Percentiles rank a stretch among this genome's conserved stretches.
Evolutionary conservation across 192 early-diverging fungal species (phyloP).

Genomic region (Chytriomyces sp.): DNA sequence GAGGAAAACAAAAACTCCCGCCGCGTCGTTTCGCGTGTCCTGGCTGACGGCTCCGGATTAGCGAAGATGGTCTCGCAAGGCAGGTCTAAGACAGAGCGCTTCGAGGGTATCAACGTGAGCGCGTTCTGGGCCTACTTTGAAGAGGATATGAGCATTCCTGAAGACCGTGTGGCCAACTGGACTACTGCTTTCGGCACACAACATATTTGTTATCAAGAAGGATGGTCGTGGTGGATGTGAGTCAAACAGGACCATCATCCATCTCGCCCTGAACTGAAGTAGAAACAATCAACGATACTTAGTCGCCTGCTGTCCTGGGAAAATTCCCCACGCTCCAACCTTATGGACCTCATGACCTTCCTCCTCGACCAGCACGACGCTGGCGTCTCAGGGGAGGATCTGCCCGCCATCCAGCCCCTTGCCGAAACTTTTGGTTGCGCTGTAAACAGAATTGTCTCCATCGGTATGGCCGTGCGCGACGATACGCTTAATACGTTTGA

Average conservation of each 20-base stretch:
- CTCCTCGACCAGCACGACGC: slow-evolving; percentile 18
- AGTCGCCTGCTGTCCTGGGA: slow-evolving; percentile 28
- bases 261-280: too few relatives aligned
- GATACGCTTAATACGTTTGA: background rate
- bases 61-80: background rate
- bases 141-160: slow-evolving; percentile 2
- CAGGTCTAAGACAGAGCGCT: background rate
- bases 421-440: slow-evolving; percentile 7
- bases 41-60: slow-evolving; percentile 13
- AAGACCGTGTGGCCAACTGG: background rate
- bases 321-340: slow-evolving; percentile 5
- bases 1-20: background rate
- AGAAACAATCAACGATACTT: too few relatives aligned
- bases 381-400: background rate
- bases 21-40: slow-evolving; percentile 1
- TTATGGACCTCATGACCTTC: slow-evolving; percentile 16
- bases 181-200: background rate
- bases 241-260: background rate
- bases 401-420: slow-evolving; percentile 9
- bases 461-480: slow-evolving; percentile 22
- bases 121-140: slow-evolving; percentile 27
- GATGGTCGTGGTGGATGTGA: slow-evolving; percentile 33
- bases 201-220: slow-evolving; percentile 12
- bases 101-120: slow-evolving; percentile 12
- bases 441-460: slow-evolving; percentile 4